Base-by-base conservation (phyloP, 2,329 filamentous ascomycete species). In the Colletotrichum siamense region DNA sequence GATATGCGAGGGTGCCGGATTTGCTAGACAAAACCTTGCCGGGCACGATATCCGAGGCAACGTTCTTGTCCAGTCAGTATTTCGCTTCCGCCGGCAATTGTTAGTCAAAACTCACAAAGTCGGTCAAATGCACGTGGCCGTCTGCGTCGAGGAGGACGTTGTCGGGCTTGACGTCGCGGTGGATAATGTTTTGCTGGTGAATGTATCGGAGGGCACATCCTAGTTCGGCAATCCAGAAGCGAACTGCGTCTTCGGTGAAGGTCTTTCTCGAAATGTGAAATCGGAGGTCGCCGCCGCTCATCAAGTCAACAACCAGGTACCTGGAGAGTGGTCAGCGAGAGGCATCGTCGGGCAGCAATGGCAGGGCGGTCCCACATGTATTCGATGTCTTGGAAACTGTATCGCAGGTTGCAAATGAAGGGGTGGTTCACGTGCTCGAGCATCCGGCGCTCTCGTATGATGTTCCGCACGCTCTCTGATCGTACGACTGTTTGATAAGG, bases 381-480 rank as follows among this genome's bases (percentile, higher is more conserved):
- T 86, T 99, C 97, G 81, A 99, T 96, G 86, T 99, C 97, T 87
- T 99, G 97, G 84, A 99, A 99, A 87, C 96, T 98, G 88, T 99
- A 99, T 82, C 97, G 95, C 89, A 99, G 88, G 86, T 99, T 99
- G 89, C 96, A 99, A 80, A 99, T 94, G 85, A 99, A 99, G 30
- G 96, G 96, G 83, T 99, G 97, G 84, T 98, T 98, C 81, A 99
- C 91, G 85, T 99, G 96, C 87, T 99, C 96, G 82, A 99, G 92
- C 97, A 99, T 99, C 83, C 96, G 93, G 79, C 97, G 92, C 89
- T 99, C 97, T 81, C 97, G 94, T 83, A 99, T 97, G 80, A 99
- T 99, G 85, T 99, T 99, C 82, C 96, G 94, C 77, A 99, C 97
- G 84, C 96, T 99, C 86, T 99, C 97, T 78, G 96, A 98, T 82